Evolutionary conservation across 257 asterid species (phyloP).

Genomic region (Penstemon davidsonii): DNA sequence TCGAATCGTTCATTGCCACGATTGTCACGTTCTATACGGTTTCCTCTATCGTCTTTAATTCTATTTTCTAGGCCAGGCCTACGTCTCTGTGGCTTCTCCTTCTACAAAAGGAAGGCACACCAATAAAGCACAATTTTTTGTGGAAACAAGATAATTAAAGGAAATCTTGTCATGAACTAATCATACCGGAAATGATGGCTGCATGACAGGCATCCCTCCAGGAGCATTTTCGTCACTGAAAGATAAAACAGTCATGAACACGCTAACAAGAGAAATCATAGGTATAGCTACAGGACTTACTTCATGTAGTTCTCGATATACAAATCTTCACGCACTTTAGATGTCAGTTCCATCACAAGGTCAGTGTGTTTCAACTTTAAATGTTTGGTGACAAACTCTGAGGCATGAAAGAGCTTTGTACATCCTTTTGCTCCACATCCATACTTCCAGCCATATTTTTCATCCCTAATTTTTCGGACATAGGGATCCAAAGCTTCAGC

Average conservation of each 20-base stretch:
- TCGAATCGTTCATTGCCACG: slow-evolving; percentile 70
- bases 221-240: slow-evolving; percentile 93
- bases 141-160: neutral
- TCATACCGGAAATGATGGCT: slow-evolving; percentile 72
- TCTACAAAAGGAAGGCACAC: slow-evolving; percentile 49
- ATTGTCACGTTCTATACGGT: slow-evolving; percentile 66
- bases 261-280: slow-evolving; percentile 13
- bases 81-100: slow-evolving; percentile 73
- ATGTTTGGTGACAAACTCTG: slow-evolving; percentile 92
- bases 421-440: slow-evolving; percentile 99
- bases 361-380: slow-evolving; percentile 93
- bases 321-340: slow-evolving; percentile 90
- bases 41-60: slow-evolving; percentile 77
- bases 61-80: slow-evolving; percentile 72
- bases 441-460: slow-evolving; percentile 99
- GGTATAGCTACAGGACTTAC: slow-evolving; percentile 47
- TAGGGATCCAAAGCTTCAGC: slow-evolving; percentile 84
- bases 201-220: slow-evolving; percentile 94
- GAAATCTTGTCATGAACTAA: slow-evolving; percentile 1
- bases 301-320: slow-evolving; percentile 90
- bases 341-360: slow-evolving; percentile 63
- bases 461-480: slow-evolving; percentile 97
- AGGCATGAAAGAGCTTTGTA: slow-evolving; percentile 97
- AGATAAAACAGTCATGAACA: slow-evolving; percentile 30
- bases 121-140: slow-evolving; percentile 15